Base-by-base conservation (phyloP, 148 eudicot genomes). In the Silene uniflora region DNA sequence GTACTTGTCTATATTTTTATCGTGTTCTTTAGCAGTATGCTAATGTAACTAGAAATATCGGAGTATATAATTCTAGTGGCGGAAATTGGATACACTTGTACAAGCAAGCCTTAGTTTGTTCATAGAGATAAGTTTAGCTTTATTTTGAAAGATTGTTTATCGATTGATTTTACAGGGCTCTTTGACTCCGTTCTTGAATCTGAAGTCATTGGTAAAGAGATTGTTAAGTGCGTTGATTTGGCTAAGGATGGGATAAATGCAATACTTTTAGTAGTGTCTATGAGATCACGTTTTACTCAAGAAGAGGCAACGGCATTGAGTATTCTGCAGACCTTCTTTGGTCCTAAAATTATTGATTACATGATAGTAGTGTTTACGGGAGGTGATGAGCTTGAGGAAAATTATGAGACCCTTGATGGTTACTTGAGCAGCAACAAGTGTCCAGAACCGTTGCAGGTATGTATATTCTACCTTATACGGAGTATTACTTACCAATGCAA, bases 201-300 rank as follows among this genome's bases (percentile, higher is more conserved):
- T 75, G 97, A 88, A 49, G 79, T 86, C 64, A 85, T 87, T 71
- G 86, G 90, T 60, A 89, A 89, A 81, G 98, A 93, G 78, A 87
- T 93, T 61, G 90, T 86, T 58, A 89, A 87, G 76, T 91, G 98
- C 83, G 86, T 93, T 80, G 87, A 80, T 67, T 77, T 93, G 86
- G 96, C 93, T 61, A 89, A 89, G 77, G 93, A 91, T 73, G 98
- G 96, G 29, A 82, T 93, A 75, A 96, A 92, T 81, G 96, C 96
- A 19, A 83, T 90, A 67, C 80, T 92, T 63, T 77, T 90, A 44
- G 96, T 93, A 64, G 80, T 86, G 39, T 91, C 98, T 2, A 85
- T 91, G 6, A 85, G 89, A 69, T 74, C 82, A 35, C 89, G 96
- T 29, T 91, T 91, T 73, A 80, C 91, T 4, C 74, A 81, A 79